Evolutionary conservation across 305 asterid genomes (phyloP).

Genomic region (Plantago rigida): DNA sequence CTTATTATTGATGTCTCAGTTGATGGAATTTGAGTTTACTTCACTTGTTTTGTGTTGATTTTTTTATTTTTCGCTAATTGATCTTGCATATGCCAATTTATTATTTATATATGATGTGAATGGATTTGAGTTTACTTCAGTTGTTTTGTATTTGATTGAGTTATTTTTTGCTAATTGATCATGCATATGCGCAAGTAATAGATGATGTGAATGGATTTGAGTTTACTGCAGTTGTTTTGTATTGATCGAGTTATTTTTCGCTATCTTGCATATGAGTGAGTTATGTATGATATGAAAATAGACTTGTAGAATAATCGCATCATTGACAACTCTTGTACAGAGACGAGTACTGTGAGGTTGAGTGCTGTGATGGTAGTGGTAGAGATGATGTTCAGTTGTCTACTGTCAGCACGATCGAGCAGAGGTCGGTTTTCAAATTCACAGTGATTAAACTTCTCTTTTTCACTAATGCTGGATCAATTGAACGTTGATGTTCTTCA

Average conservation of each 20-base stretch:
- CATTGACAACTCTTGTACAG: conserved; percentile 32
- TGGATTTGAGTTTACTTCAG: background rate
- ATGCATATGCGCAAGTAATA: background rate
- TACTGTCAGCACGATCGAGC: conserved; percentile 30
- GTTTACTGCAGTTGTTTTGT: background rate
- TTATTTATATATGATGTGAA: too few relatives aligned
- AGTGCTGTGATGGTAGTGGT: conserved; percentile 30
- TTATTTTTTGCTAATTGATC: background rate
- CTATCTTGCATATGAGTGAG: background rate
- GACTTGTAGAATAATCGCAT: background rate
- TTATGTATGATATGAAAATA: background rate
- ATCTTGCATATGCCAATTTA: too few relatives aligned
- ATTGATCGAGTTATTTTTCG: background rate
- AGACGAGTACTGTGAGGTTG: conserved; percentile 45
- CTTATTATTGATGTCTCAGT: background rate
- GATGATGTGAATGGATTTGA: too few relatives aligned
- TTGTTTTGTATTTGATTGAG: background rate
- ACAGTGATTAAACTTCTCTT: conserved; percentile 25
- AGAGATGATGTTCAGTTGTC: conserved; percentile 20
- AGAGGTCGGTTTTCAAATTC: conserved; percentile 48
- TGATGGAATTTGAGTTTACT: too few relatives aligned
- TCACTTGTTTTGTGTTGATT: too few relatives aligned
- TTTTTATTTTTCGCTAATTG: too few relatives aligned
- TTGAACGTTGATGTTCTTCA: conserved; percentile 40
- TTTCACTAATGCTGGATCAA: conserved; percentile 40